Conservation (phyloP, 192 early-diverging fungal species). For the Backusella luteola region DNA sequence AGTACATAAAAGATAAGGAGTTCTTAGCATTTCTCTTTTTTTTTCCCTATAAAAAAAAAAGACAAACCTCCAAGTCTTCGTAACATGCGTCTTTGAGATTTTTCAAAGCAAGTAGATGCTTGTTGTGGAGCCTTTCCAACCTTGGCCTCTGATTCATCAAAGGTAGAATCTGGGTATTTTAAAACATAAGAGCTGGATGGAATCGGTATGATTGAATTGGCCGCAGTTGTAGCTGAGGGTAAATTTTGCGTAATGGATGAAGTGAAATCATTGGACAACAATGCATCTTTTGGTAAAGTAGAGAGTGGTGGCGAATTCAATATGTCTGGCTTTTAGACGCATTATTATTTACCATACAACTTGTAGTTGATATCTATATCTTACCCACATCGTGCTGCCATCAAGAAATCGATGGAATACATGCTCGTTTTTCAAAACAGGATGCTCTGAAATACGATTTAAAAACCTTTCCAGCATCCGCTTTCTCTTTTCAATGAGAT, state of each 20-base stretch:
- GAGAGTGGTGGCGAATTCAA: constrained; percentile 64
- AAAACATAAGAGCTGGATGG: constrained; percentile 54
- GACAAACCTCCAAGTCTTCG: constrained; percentile 56
- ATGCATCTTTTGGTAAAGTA: constrained; percentile 61
- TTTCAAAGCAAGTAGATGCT: constrained; percentile 63
- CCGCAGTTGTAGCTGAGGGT: constrained; percentile 21
- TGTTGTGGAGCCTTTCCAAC: constrained; percentile 79
- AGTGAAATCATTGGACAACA: constrained; percentile 26
- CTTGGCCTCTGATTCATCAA: constrained; percentile 83
- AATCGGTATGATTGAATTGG: constrained; percentile 32
- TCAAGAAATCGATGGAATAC: constrained; percentile 91
- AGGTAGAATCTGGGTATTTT: constrained; percentile 71
- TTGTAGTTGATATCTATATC: background rate
- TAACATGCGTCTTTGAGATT: constrained; percentile 66
- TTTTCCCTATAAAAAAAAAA: background rate
- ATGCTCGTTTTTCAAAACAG: constrained; percentile 81
- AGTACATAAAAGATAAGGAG: background rate
- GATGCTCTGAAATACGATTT: constrained; percentile 83
- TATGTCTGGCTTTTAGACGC: constrained; percentile 50
- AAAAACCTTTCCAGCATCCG: constrained; percentile 90
- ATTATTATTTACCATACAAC: background rate
- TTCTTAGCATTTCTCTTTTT: background rate
- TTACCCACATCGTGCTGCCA: constrained; percentile 62
- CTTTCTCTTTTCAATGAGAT: constrained; percentile 85
- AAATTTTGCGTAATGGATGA: constrained; percentile 24